Conservation (phyloP, 2,329 filamentous ascomycete species). For the Ceratocystis destructans region DNA sequence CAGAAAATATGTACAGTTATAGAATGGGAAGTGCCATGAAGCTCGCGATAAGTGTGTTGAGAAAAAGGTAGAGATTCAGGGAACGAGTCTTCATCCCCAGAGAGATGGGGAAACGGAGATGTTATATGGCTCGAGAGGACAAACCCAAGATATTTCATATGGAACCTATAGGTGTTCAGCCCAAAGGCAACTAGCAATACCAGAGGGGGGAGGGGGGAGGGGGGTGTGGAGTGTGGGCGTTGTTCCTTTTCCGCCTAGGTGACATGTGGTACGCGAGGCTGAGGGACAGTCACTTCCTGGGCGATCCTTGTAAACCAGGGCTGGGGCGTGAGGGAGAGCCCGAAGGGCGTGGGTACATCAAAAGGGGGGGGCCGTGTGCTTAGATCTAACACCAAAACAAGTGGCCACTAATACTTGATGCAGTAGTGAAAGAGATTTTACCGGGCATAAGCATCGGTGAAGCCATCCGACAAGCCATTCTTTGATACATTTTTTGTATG, state of each 20-base stretch:
- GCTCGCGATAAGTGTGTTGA: neutral
- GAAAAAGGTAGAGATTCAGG: neutral
- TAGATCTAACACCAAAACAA: neutral
- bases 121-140: neutral
- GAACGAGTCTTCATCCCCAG: too few species aligned
- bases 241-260: conserved; percentile 5
- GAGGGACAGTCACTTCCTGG: neutral
- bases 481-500: neutral
- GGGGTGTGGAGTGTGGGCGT: neutral
- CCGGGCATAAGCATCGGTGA: conserved; percentile 4
- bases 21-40: conserved; percentile 2
- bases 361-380: neutral
- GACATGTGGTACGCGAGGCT: conserved; percentile 6
- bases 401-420: neutral
- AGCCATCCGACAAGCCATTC: neutral
- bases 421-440: neutral
- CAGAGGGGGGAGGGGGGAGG: neutral
- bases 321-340: neutral
- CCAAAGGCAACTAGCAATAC: neutral
- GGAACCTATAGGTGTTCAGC: neutral
- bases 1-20: neutral
- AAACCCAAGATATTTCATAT: neutral
- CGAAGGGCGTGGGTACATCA: neutral
- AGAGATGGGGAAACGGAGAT: neutral
- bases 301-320: neutral